Percentiles rank a stretch among this genome's conserved stretches.
Conservation (phyloP, 2,329 filamentous ascomycete species). For the Cytospora chrysosperma region DNA sequence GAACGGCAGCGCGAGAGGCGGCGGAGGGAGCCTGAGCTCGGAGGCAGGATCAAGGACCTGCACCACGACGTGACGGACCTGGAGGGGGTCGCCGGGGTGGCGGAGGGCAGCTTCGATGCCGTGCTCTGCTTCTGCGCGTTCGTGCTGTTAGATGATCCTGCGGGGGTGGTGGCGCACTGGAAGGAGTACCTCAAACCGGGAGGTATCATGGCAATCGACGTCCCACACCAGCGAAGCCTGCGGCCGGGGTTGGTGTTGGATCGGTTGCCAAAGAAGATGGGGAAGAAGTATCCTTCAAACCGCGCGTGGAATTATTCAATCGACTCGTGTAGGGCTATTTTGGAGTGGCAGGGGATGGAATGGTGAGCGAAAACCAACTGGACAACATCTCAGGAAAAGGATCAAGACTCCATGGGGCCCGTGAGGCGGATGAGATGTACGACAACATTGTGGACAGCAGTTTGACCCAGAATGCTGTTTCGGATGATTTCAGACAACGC, state of each 20-base stretch:
- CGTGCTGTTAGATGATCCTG: slow-evolving; percentile 33
- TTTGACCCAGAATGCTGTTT: slow-evolving; percentile 25
- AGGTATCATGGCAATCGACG: slow-evolving; percentile 34
- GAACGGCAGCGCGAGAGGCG: slow-evolving; percentile 30
- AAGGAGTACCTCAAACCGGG: slow-evolving; percentile 30
- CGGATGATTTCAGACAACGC: slow-evolving; percentile 30
- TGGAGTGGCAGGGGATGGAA: slow-evolving; percentile 32
- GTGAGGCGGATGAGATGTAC: slow-evolving; percentile 33
- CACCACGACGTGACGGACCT: slow-evolving; percentile 33
- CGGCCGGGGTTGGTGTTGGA: slow-evolving; percentile 31
- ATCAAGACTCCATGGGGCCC: slow-evolving; percentile 26
- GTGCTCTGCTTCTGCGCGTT: slow-evolving; percentile 38
- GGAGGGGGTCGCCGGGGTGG: slow-evolving; percentile 21
- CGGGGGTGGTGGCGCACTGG: slow-evolving; percentile 32
- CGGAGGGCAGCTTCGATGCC: slow-evolving; percentile 31
- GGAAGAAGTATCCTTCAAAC: slow-evolving; percentile 31
- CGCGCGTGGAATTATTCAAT: slow-evolving; percentile 32
- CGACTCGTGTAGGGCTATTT: slow-evolving; percentile 31
- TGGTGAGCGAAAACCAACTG: slow-evolving; percentile 31
- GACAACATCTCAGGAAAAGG: slow-evolving; percentile 31
- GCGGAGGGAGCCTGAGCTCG: slow-evolving; percentile 22
- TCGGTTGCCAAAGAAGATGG: slow-evolving; percentile 28
- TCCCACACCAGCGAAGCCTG: slow-evolving; percentile 35
- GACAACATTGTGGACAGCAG: slow-evolving; percentile 28
- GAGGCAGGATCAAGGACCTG: slow-evolving; percentile 28